Conservation (phyloP, 441 rosid genomes). For the Aquilaria agallochum region DNA sequence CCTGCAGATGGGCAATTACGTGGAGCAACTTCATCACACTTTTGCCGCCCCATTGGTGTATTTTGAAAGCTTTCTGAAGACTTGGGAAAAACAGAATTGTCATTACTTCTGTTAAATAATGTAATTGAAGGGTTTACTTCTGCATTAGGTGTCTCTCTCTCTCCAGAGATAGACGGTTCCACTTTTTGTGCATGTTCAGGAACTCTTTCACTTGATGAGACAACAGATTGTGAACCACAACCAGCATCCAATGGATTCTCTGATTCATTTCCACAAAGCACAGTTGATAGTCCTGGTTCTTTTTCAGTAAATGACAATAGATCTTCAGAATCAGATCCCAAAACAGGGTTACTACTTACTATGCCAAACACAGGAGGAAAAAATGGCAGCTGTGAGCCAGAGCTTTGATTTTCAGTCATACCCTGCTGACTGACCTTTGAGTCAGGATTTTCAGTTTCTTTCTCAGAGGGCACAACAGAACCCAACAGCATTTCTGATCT, state of each 20-base stretch:
- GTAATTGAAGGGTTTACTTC: slow-evolving; percentile 24
- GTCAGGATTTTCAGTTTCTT: slow-evolving; percentile 42
- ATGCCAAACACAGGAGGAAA: slow-evolving; percentile 24
- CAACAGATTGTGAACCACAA: slow-evolving; percentile 23
- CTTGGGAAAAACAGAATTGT: slow-evolving; percentile 28
- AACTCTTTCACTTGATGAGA: slow-evolving; percentile 23
- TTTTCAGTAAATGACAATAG: slow-evolving; percentile 23
- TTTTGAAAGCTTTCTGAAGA: slow-evolving; percentile 27
- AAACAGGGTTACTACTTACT: slow-evolving; percentile 16
- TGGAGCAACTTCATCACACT: slow-evolving; percentile 24
- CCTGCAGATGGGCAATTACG: slow-evolving; percentile 9
- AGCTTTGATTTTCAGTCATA: slow-evolving; percentile 36
- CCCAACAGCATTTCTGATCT: too few relatives aligned
- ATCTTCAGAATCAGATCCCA: slow-evolving; percentile 32
- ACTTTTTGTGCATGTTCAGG: slow-evolving; percentile 28
- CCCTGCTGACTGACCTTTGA: slow-evolving; percentile 43
- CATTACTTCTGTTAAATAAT: slow-evolving; percentile 13
- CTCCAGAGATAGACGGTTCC: slow-evolving; percentile 30
- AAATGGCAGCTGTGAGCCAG: slow-evolving; percentile 20
- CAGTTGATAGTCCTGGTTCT: slow-evolving; percentile 3
- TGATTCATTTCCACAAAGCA: not conserved
- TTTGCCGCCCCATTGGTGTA: slow-evolving; percentile 22
- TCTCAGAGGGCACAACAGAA: slow-evolving; percentile 33
- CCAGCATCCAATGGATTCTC: slow-evolving; percentile 19
- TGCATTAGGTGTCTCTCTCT: slow-evolving; percentile 28